Conservation (phyloP, 2,329 filamentous ascomycete species). For the Trichoderma aggressivum region DNA sequence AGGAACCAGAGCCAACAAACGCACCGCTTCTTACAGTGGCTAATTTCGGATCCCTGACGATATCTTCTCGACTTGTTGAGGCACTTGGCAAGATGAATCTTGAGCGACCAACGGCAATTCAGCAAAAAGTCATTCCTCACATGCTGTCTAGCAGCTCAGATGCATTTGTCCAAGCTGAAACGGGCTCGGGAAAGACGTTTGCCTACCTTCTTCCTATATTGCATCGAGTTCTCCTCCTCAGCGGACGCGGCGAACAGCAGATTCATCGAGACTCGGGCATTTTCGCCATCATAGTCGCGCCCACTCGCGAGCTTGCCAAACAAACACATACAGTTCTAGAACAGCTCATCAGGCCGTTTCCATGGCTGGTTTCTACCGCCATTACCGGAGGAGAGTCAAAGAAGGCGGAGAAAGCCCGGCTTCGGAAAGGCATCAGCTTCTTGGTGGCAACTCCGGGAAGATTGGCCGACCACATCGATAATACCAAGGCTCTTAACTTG, state of each 20-base stretch:
- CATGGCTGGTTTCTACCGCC: constrained; percentile 90
- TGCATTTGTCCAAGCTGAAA: constrained; percentile 95
- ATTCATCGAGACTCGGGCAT: constrained; percentile 83
- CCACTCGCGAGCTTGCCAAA: constrained; percentile 89
- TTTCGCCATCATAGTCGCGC: constrained; percentile 90
- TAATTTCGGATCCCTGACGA: constrained; percentile 80
- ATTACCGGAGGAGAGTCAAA: constrained; percentile 69
- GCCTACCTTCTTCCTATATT: constrained; percentile 94
- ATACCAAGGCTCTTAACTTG: constrained; percentile 85
- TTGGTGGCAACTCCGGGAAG: constrained; percentile 91
- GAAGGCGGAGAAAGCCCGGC: constrained; percentile 82
- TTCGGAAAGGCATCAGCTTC: constrained; percentile 93
- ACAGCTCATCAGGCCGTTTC: constrained; percentile 78
- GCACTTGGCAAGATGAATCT: constrained; percentile 85
- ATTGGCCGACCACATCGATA: constrained; percentile 85
- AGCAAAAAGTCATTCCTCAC: constrained; percentile 82
- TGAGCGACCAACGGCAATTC: constrained; percentile 90
- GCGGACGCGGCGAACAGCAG: constrained; percentile 50
- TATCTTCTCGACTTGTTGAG: constrained; percentile 75
- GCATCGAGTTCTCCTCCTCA: constrained; percentile 77
- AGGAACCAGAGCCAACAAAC: constrained; percentile 73
- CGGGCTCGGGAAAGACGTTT: constrained; percentile 93
- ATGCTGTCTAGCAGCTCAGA: constrained; percentile 78
- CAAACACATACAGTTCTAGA: constrained; percentile 89
- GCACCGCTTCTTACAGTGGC: constrained; percentile 82